Evolutionary conservation across 2,329 filamentous ascomycete genomes (phyloP).

Genomic region (Macrophomina tecta): DNA sequence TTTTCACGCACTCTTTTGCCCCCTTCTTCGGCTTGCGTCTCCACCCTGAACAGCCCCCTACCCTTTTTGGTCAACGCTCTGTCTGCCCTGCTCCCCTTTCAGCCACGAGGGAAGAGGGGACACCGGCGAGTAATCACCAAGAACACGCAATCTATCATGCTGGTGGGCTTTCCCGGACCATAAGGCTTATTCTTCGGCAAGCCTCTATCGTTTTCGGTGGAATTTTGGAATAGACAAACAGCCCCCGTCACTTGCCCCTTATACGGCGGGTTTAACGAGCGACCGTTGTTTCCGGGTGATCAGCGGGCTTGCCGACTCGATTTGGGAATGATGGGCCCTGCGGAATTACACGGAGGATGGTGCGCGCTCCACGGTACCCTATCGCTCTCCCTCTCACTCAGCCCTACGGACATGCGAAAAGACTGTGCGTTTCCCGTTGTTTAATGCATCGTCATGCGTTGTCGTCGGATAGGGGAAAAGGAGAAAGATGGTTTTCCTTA

Average conservation of each 20-base stretch:
- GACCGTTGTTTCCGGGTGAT: conserved; percentile 22
- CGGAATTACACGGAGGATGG: conserved; percentile 6
- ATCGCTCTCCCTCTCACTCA: not conserved
- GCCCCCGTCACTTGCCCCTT: not conserved
- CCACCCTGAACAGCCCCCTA: conserved; percentile 9
- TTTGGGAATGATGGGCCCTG: not conserved
- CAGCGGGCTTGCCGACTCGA: not conserved
- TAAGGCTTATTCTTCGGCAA: conserved; percentile 5
- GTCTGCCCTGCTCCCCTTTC: conserved; percentile 16
- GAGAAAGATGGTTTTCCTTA: not conserved
- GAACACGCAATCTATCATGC: conserved; percentile 13
- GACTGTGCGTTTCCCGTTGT: not conserved
- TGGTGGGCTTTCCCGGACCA: not conserved
- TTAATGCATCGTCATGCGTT: conserved; percentile 13
- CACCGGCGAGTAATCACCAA: not conserved
- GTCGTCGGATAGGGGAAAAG: conserved; percentile 12
- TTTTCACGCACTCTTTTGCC: not conserved
- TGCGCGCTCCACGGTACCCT: not conserved
- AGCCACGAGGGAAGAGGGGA: conserved; percentile 9
- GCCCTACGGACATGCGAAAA: not conserved
- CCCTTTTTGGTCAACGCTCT: conserved; percentile 12
- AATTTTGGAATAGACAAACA: not conserved
- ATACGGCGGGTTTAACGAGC: conserved; percentile 6
- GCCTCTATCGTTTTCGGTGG: not conserved
- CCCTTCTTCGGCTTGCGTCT: conserved; percentile 8